Percentiles rank a stretch among this genome's conserved stretches.
Conservation (phyloP, 2,329 filamentous ascomycete genomes). For the Claviceps africana region DNA sequence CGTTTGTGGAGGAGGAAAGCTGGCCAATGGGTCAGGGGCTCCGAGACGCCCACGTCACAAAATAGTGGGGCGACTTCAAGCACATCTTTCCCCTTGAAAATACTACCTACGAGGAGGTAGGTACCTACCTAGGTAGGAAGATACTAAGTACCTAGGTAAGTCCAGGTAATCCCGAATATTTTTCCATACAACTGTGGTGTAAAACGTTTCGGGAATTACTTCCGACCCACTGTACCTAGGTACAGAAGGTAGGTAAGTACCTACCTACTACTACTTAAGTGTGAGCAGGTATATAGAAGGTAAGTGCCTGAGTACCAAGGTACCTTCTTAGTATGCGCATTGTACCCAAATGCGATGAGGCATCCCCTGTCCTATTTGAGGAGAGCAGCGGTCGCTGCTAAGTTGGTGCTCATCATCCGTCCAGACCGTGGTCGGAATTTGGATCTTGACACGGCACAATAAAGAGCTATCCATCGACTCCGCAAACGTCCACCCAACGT, state of each 20-base stretch:
- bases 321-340: background rate
- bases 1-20: background rate
- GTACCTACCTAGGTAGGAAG: background rate
- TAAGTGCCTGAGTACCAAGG: too few relatives aligned
- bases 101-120: too few relatives aligned
- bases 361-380: background rate
- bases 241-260: too few relatives aligned
- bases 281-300: too few relatives aligned
- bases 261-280: too few relatives aligned
- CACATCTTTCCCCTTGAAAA: too few relatives aligned
- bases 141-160: too few relatives aligned
- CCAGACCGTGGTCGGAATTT: background rate
- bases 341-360: background rate
- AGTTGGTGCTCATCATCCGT: background rate
- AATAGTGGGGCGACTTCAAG: conserved; percentile 1
- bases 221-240: too few relatives aligned
- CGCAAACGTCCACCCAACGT: background rate
- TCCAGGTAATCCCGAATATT: too few relatives aligned
- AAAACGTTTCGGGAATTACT: too few relatives aligned
- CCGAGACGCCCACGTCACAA: background rate
- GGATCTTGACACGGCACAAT: background rate
- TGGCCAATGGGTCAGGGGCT: conserved; percentile 1
- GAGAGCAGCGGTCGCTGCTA: background rate
- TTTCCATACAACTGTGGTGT: too few relatives aligned
- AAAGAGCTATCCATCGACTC: background rate